Base-by-base conservation (phyloP, 2,329 filamentous ascomycete species). In the Cladosporium sp. region DNA sequence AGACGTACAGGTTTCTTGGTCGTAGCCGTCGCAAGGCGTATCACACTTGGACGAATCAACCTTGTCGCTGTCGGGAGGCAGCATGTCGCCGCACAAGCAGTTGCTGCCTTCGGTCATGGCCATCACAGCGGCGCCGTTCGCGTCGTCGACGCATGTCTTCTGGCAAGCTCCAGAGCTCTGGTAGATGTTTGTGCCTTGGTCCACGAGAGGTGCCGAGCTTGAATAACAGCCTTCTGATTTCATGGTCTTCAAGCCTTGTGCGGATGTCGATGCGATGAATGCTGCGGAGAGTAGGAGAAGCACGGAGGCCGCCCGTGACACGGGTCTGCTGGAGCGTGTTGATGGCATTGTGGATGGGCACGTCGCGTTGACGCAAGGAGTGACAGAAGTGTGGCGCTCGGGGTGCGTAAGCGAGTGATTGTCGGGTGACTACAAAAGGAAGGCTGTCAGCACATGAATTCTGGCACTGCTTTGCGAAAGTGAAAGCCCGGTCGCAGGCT, bases 81-180 rank as follows among this genome's bases (percentile, higher is more conserved):
- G 80, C 60, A 79, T 74, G 63, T 84, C 76, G 60, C 91, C 92
- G 68, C 92, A 96, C 68, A 80, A 89, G 75, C 92, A 96, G 63
- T 84, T 74, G 17, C 79, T 77, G 15, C 83, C 83, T 17, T 80
- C 79, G 7, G 80, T 83, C 45, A 89, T 75, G 34, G 80, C 90
- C 67, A 87, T 84, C 7, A 91, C 88, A 1, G 80, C 65, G 37
- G 81, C 78, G 7, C 77, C 67, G 25, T 28, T 9, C 20, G 14
- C 43, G 37, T 17, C n/a, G 2, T 73, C 66, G 22, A 76, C 66
- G 69, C 84, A 87, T 62, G 76, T 71, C 19, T 73, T 65, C 63
- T 82, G 79, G 65, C 84, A 87, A 64, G 80, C 80, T 55, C 84
- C 83, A 30, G 73, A 72, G 62, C 78, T 81, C 66, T 85, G 83